Evolutionary conservation across 352 stramenopile species (phyloP).

Genomic region (Globisporangium radiosum): DNA sequence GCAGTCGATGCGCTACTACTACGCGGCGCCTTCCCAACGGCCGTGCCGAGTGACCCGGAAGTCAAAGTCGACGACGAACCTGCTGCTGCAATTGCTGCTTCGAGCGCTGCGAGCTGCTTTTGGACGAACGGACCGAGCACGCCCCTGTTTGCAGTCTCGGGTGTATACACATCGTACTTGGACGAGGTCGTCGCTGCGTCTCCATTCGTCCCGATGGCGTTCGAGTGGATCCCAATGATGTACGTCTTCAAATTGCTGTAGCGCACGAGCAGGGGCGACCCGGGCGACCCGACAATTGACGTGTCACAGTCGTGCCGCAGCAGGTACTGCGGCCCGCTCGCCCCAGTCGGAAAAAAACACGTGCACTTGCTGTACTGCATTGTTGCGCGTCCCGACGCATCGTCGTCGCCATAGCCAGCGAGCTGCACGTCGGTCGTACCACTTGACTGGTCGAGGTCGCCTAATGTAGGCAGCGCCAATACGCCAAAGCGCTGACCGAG

Average conservation of each 20-base stretch:
- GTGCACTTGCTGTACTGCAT: constrained; percentile 42
- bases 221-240: constrained; percentile 55
- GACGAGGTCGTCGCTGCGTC: constrained; percentile 9
- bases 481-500: constrained; percentile 27
- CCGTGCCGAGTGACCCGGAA: too few relatives aligned
- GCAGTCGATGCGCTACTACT: too few relatives aligned
- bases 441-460: constrained; percentile 20
- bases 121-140: constrained; percentile 48
- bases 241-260: constrained; percentile 50
- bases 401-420: constrained; percentile 29
- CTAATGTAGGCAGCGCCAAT: constrained; percentile 27
- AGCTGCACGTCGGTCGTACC: constrained; percentile 44
- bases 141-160: constrained; percentile 37
- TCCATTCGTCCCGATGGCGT: constrained; percentile 20
- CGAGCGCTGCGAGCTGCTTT: constrained; percentile 30
- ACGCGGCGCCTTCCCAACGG: too few relatives aligned
- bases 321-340: constrained; percentile 36
- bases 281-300: constrained; percentile 29
- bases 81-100: constrained; percentile 15
- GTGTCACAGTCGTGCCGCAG: constrained; percentile 61
- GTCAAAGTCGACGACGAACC: background rate
- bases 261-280: constrained; percentile 51
- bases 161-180: constrained; percentile 15
- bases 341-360: constrained; percentile 36
- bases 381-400: constrained; percentile 5